Conservation (phyloP, 371 early-diverging fungal species). For the Haplosporangium sp. region DNA sequence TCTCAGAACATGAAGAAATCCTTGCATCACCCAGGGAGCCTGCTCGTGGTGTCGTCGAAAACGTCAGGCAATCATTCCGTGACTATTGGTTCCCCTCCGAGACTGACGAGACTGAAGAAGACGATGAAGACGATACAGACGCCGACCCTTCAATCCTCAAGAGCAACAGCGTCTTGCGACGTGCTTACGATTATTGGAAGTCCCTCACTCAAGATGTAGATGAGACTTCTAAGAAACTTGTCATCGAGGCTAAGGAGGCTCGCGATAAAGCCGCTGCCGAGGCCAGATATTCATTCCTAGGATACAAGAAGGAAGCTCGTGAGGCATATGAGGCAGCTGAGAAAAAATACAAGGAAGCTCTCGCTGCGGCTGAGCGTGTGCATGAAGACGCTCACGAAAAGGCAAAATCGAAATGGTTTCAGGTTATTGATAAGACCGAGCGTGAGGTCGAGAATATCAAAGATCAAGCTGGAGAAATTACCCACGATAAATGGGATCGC, state of each 20-base stretch:
- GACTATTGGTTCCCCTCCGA: constrained; percentile 43
- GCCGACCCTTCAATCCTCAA: constrained; percentile 21
- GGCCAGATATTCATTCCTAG: constrained; percentile 35
- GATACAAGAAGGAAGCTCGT: constrained; percentile 48
- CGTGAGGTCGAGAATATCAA: constrained; percentile 39
- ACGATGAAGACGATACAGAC: constrained; percentile 20
- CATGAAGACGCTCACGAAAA: constrained; percentile 50
- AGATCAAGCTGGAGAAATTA: constrained; percentile 29
- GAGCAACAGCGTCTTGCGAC: constrained; percentile 39
- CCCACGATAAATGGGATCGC: constrained; percentile 45
- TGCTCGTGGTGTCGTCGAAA: constrained; percentile 27
- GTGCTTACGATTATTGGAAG: constrained; percentile 53
- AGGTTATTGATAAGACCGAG: constrained; percentile 40
- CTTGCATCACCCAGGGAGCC: constrained; percentile 13
- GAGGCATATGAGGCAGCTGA: constrained; percentile 42
- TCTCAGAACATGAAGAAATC: constrained; percentile 45
- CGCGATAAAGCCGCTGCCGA: constrained; percentile 49
- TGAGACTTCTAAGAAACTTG: constrained; percentile 38
- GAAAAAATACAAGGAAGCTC: constrained; percentile 40
- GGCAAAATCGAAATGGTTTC: constrained; percentile 53
- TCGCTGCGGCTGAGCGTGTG: constrained; percentile 32
- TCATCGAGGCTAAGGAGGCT: constrained; percentile 39
- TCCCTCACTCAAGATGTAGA: constrained; percentile 44
- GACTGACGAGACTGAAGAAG: constrained; percentile 1
- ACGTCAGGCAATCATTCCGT: constrained; percentile 28